Percentiles rank a stretch among this genome's conserved stretches.
These are phyloP conservation scores for Trapa incisa DNA, from an alignment of 345 rosid species.

Conservation along the genomic window DNA sequence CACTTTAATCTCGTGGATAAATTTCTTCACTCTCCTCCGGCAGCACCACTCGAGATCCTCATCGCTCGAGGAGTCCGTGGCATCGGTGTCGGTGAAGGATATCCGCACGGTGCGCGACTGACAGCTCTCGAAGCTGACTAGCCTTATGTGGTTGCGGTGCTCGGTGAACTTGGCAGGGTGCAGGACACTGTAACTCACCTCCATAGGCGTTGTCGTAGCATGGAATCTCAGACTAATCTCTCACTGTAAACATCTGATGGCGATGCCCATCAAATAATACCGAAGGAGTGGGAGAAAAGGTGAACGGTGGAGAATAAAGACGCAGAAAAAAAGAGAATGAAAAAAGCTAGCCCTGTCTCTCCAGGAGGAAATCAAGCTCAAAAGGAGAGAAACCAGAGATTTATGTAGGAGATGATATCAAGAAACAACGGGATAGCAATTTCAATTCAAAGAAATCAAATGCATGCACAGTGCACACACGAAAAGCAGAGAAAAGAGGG, in stretches of 20 bases:
- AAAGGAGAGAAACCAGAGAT: slow-evolving; percentile 13
- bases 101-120: slow-evolving; percentile 48
- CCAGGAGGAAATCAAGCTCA: slow-evolving; percentile 4
- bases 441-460: slow-evolving; percentile 28
- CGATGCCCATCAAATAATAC: slow-evolving; percentile 10
- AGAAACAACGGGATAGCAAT: slow-evolving; percentile 16
- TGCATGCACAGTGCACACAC: neutral
- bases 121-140: slow-evolving; percentile 4
- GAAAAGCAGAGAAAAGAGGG: slow-evolving; percentile 4
- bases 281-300: slow-evolving; percentile 6
- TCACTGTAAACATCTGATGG: slow-evolving; percentile 14
- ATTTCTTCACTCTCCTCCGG: slow-evolving; percentile 35
- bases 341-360: slow-evolving; percentile 2
- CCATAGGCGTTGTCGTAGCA: neutral
- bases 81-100: slow-evolving; percentile 66
- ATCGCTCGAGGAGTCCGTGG: slow-evolving; percentile 93
- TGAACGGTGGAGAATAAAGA: no score
- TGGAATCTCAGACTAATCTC: slow-evolving; percentile 13
- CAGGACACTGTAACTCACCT: neutral
- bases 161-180: slow-evolving; percentile 38
- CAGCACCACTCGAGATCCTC: slow-evolving; percentile 28
- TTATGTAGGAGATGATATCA: neutral
- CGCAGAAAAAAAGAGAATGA: slow-evolving; percentile 15
- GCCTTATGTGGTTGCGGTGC: slow-evolving; percentile 14
- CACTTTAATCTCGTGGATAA: slow-evolving; percentile 52